phyloP scores from a whole-genome alignment of 352 stramenopile species.

The Blastocystis sp. region DNA sequence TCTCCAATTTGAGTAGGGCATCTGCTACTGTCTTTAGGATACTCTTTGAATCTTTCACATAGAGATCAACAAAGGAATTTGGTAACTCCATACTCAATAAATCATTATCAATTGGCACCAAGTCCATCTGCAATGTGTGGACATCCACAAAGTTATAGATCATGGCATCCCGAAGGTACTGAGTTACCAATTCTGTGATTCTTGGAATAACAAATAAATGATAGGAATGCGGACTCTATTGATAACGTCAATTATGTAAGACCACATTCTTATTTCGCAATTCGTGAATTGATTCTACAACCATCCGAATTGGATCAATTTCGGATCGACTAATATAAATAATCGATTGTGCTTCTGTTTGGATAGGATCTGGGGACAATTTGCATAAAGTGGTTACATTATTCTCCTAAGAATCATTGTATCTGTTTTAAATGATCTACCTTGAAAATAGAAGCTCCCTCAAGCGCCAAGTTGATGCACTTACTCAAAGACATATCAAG shows the following conservation, averaged over 20 bases:
- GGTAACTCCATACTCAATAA: conserved; percentile 54
- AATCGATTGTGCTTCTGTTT: conserved; percentile 33
- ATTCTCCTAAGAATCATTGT: neutral
- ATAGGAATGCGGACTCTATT: neutral
- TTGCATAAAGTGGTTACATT: conserved; percentile 29
- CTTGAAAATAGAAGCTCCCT: conserved; percentile 57
- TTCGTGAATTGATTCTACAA: neutral
- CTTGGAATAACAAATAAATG: conserved; percentile 20
- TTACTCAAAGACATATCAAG: conserved; percentile 55
- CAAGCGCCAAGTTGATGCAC: conserved; percentile 42
- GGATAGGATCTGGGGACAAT: neutral
- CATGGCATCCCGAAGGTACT: conserved; percentile 21
- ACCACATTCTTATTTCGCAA: neutral
- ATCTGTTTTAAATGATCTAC: neutral
- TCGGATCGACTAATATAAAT: conserved; percentile 28
- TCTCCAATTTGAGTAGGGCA: conserved; percentile 41
- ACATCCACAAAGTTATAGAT: conserved; percentile 23
- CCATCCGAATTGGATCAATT: neutral
- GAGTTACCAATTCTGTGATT: neutral
- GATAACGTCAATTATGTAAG: neutral
- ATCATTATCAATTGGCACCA: conserved; percentile 62
- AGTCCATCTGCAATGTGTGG: conserved; percentile 8
- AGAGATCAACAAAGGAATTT: neutral
- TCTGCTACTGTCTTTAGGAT: neutral
- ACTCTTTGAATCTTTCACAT: neutral